phyloP scores from a whole-genome alignment of 2,329 filamentous ascomycete genomes.

The Coniochaeta sp. region DNA sequence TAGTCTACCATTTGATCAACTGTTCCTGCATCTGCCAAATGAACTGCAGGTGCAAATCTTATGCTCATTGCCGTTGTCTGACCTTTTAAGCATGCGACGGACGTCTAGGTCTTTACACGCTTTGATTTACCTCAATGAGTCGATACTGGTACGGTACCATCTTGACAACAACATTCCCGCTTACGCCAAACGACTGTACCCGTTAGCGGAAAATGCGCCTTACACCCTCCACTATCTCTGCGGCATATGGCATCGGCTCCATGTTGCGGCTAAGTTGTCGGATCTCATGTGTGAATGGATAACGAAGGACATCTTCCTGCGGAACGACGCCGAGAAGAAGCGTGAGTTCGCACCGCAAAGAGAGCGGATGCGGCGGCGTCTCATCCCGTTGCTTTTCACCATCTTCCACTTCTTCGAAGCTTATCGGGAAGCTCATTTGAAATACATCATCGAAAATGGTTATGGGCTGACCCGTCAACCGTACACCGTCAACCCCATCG shows the following conservation, averaged over 20 bases:
- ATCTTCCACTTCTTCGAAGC: conserved; percentile 63
- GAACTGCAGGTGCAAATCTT: conserved; percentile 59
- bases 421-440: conserved; percentile 50
- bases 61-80: conserved; percentile 49
- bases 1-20: conserved; percentile 41
- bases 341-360: conserved; percentile 52
- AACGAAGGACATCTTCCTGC: conserved; percentile 56
- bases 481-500: conserved; percentile 56
- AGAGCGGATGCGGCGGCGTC: conserved; percentile 55
- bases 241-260: conserved; percentile 57
- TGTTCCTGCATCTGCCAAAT: conserved; percentile 51
- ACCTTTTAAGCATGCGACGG: conserved; percentile 50
- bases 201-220: conserved; percentile 35
- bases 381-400: conserved; percentile 57
- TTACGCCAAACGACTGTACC: conserved; percentile 54
- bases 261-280: conserved; percentile 56
- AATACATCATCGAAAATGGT: conserved; percentile 44
- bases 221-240: conserved; percentile 55
- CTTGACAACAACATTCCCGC: conserved; percentile 50
- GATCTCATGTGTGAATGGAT: conserved; percentile 57
- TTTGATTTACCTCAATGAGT: conserved; percentile 52
- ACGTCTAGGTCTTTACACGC: conserved; percentile 52
- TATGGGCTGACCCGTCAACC: conserved; percentile 43
- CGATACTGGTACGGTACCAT: conserved; percentile 53
- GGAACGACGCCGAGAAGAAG: conserved; percentile 46